phyloP scores from a whole-genome alignment of 106 monocot species.

The Agapanthus africanus region DNA sequence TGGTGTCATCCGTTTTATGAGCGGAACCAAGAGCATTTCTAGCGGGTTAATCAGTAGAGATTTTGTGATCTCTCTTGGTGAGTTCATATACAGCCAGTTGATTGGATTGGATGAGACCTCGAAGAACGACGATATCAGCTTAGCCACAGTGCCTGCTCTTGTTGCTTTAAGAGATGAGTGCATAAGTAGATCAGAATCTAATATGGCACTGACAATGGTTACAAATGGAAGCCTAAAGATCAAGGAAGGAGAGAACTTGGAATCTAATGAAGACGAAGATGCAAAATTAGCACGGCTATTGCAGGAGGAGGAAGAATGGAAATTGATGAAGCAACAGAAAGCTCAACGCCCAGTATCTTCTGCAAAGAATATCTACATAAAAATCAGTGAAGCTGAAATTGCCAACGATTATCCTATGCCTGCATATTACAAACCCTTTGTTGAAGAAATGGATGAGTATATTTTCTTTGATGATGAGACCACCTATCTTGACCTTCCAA shows the following conservation, averaged over 20 bases:
- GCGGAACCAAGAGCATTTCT: slow-evolving; percentile 39
- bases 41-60: slow-evolving; percentile 50
- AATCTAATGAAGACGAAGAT: slow-evolving; percentile 64
- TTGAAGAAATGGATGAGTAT: slow-evolving; percentile 88
- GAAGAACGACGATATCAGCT: slow-evolving; percentile 33
- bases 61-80: slow-evolving; percentile 79
- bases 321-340: slow-evolving; percentile 44
- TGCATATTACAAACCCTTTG: slow-evolving; percentile 76
- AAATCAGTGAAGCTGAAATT: slow-evolving; percentile 92
- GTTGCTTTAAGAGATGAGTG: slow-evolving; percentile 72
- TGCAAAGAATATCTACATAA: slow-evolving; percentile 63
- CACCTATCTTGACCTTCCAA: slow-evolving; percentile 61
- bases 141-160: slow-evolving; percentile 60
- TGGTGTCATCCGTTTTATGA: slow-evolving; percentile 71
- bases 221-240: slow-evolving; percentile 54
- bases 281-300: slow-evolving; percentile 72
- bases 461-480: slow-evolving; percentile 72
- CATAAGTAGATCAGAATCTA: slow-evolving; percentile 28
- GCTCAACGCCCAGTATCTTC: slow-evolving; percentile 15
- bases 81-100: slow-evolving; percentile 86
- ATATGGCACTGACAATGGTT: background rate
- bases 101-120: slow-evolving; percentile 68
- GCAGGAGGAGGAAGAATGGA: slow-evolving; percentile 94
- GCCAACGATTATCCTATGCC: slow-evolving; percentile 95
- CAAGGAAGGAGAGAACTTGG: slow-evolving; percentile 29